A percentile compares a stretch with the other conserved stretches of the same genome.
These are phyloP conservation scores for Fraxinus greggii DNA, from an alignment of 305 asterid genomes.

Conservation along the genomic window DNA sequence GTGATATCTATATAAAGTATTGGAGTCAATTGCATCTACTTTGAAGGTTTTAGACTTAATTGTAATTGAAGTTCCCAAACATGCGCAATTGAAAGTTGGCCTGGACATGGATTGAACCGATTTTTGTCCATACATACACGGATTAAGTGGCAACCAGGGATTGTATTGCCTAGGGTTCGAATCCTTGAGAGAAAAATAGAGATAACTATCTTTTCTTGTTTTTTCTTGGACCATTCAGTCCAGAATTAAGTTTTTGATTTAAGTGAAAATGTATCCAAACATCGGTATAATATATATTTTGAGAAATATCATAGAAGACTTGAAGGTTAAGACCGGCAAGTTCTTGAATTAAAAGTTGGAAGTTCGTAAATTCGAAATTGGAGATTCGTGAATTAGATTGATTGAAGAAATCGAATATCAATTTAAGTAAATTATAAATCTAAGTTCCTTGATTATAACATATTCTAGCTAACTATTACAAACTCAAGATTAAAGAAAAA, in stretches of 20 bases:
- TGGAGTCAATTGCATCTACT: too few species aligned
- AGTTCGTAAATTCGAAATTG: not conserved
- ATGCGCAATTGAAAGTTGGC: too few species aligned
- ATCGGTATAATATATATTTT: too few species aligned
- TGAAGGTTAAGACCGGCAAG: not conserved
- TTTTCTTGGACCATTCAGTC: not conserved
- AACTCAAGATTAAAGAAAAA: not conserved
- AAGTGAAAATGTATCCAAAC: not conserved
- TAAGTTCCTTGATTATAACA: not conserved
- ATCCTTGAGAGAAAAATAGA: not conserved
- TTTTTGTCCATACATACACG: not conserved
- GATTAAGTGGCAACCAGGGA: not conserved
- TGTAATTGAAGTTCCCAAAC: too few species aligned
- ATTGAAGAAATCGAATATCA: too few species aligned
- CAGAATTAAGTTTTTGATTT: not conserved
- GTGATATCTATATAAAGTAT: too few species aligned
- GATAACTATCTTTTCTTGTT: not conserved
- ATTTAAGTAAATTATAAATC: too few species aligned
- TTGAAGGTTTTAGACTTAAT: too few species aligned
- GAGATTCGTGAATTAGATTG: not conserved
- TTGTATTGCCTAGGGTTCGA: not conserved
- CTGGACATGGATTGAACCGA: too few species aligned
- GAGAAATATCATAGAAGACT: not conserved
- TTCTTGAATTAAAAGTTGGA: not conserved
- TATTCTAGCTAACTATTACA: not conserved